Conservation (phyloP, 2,329 filamentous ascomycete species). For the Cadophora sp. region DNA sequence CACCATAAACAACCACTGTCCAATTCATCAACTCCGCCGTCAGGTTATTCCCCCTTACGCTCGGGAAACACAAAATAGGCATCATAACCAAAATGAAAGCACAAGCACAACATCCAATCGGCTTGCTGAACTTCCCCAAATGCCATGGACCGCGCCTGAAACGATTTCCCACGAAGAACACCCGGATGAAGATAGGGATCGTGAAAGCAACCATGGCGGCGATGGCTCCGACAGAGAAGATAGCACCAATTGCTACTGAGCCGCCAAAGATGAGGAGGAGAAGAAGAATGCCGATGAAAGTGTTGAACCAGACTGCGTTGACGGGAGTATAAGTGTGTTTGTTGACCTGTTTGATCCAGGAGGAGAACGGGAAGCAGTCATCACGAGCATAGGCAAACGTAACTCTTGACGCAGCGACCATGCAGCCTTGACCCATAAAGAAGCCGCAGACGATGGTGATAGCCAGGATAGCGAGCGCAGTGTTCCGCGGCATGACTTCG, state of each 20-base stretch:
- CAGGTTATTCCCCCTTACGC: conserved; percentile 58
- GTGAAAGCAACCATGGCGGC: conserved; percentile 66
- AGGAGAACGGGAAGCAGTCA: conserved; percentile 67
- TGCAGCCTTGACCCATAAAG: conserved; percentile 74
- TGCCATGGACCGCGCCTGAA: conserved; percentile 72
- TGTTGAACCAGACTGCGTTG: conserved; percentile 72
- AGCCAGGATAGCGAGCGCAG: conserved; percentile 62
- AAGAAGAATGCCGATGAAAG: conserved; percentile 60
- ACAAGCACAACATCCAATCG: conserved; percentile 60
- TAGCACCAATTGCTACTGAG: conserved; percentile 62
- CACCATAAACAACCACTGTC: conserved; percentile 68
- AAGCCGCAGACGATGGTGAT: conserved; percentile 71
- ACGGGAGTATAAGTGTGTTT: conserved; percentile 65
- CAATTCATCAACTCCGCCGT: conserved; percentile 64
- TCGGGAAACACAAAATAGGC: conserved; percentile 69
- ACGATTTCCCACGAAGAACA: conserved; percentile 64
- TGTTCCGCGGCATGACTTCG: conserved; percentile 65
- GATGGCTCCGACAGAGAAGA: conserved; percentile 72
- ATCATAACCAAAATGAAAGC: conserved; percentile 69
- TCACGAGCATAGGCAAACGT: conserved; percentile 75
- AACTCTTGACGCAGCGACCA: conserved; percentile 68
- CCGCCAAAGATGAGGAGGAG: conserved; percentile 70
- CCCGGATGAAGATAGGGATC: conserved; percentile 60
- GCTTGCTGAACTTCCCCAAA: conserved; percentile 62
- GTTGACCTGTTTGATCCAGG: conserved; percentile 65